These are phyloP conservation scores for Phalaenopsis hybrid DNA, from an alignment of 116 monocot species.

Conservation along the genomic window DNA sequence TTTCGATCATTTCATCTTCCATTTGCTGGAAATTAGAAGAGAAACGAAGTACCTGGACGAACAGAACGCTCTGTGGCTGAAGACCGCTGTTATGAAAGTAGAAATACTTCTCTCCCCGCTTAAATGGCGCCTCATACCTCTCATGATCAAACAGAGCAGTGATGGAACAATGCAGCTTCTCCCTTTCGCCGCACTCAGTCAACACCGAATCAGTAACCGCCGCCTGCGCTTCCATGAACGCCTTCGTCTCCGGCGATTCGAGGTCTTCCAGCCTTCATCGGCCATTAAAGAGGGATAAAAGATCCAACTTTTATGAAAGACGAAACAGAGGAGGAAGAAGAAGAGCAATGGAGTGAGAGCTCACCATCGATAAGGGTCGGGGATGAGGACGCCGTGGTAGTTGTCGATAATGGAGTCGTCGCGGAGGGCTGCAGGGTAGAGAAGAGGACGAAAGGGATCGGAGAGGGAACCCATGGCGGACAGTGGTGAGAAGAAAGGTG, in stretches of 20 bases:
- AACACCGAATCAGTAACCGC: slow-evolving; percentile 54
- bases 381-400: slow-evolving; percentile 68
- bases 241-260: slow-evolving; percentile 67
- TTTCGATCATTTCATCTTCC: too few species aligned
- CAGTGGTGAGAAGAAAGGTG: slow-evolving; percentile 10
- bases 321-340: too few species aligned
- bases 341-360: not conserved
- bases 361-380: slow-evolving; percentile 92
- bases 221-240: slow-evolving; percentile 56
- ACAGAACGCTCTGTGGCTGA: slow-evolving; percentile 75
- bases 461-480: slow-evolving; percentile 45
- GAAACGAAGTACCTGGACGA: slow-evolving; percentile 43
- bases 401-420: slow-evolving; percentile 66
- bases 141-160: slow-evolving; percentile 57
- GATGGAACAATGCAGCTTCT: slow-evolving; percentile 31
- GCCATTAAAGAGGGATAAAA: not conserved
- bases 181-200: slow-evolving; percentile 34
- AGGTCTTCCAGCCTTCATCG: slow-evolving; percentile 70
- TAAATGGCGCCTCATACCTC: slow-evolving; percentile 41
- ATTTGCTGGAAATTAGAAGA: not conserved
- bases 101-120: slow-evolving; percentile 55
- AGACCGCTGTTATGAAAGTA: slow-evolving; percentile 71
- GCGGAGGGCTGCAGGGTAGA: slow-evolving; percentile 73
- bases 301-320: not conserved
- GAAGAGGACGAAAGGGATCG: slow-evolving; percentile 21